Conservation (phyloP, 2,329 filamentous ascomycete species). For the Fusarium pseudonygamai region DNA sequence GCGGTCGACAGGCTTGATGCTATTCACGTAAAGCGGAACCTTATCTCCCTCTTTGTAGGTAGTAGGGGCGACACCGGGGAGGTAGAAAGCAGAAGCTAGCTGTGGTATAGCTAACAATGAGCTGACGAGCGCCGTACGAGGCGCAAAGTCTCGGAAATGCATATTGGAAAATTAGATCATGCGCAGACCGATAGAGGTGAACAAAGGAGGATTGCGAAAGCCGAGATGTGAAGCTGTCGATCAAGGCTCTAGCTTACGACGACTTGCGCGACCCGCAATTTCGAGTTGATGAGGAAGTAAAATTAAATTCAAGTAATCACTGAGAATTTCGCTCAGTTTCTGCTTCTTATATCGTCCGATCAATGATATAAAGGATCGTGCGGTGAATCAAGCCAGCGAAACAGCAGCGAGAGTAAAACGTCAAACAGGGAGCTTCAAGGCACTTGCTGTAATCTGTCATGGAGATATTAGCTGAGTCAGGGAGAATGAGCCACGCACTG, state of each 20-base stretch:
- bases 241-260: conserved; percentile 33
- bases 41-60: conserved; percentile 83
- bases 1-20: conserved; percentile 85
- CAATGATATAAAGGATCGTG: conserved; percentile 7
- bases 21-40: conserved; percentile 92
- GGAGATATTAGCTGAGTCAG: conserved; percentile 42
- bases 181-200: conserved; percentile 23
- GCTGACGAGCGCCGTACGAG: conserved; percentile 58
- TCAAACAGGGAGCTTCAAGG: conserved; percentile 38
- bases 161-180: conserved; percentile 51
- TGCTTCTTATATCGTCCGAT: not conserved
- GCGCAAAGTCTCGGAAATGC: conserved; percentile 57
- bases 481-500: conserved; percentile 21
- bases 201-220: conserved; percentile 26
- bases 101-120: conserved; percentile 63
- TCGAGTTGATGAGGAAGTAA: not conserved
- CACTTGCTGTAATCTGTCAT: conserved; percentile 40
- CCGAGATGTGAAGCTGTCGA: conserved; percentile 17
- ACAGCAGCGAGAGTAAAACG: conserved; percentile 31
- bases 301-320: not conserved
- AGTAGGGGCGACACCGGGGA: conserved; percentile 93
- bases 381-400: conserved; percentile 32
- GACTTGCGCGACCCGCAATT: conserved; percentile 35
- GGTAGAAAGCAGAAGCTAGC: conserved; percentile 82
- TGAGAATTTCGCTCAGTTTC: not conserved